Conservation (phyloP, 2,329 filamentous ascomycete genomes). For the Fusarium goolgardi region DNA sequence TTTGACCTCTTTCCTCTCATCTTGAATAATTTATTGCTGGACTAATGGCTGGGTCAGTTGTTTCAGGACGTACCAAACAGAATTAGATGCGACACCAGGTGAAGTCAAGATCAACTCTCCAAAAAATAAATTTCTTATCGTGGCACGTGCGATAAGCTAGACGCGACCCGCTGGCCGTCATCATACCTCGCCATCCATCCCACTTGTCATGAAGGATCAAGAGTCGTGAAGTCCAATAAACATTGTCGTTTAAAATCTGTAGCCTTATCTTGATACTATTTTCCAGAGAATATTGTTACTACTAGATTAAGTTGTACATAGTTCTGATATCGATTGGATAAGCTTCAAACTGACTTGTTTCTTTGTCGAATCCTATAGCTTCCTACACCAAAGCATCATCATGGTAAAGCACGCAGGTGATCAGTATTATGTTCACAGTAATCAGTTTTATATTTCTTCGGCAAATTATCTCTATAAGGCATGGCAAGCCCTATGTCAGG, state of each 20-base stretch:
- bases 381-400: neutral
- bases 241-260: neutral
- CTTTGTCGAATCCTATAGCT: neutral
- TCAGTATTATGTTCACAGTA: neutral
- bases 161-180: neutral
- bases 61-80: constrained; percentile 3
- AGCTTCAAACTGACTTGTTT: neutral
- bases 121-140: constrained; percentile 57
- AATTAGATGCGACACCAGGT: constrained; percentile 16
- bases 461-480: constrained; percentile 20
- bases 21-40: constrained; percentile 34
- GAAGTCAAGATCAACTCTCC: constrained; percentile 12
- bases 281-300: neutral
- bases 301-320: neutral
- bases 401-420: neutral
- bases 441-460: neutral
- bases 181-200: constrained; percentile 30
- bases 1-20: constrained; percentile 66
- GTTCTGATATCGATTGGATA: neutral
- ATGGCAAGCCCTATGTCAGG: constrained; percentile 9
- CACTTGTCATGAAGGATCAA: constrained; percentile 1
- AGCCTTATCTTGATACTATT: neutral
- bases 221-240: neutral
- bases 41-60: neutral
- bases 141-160: constrained; percentile 53